phyloP scores from a whole-genome alignment of 2,329 filamentous ascomycete genomes.

The Nothopassalora personata region DNA sequence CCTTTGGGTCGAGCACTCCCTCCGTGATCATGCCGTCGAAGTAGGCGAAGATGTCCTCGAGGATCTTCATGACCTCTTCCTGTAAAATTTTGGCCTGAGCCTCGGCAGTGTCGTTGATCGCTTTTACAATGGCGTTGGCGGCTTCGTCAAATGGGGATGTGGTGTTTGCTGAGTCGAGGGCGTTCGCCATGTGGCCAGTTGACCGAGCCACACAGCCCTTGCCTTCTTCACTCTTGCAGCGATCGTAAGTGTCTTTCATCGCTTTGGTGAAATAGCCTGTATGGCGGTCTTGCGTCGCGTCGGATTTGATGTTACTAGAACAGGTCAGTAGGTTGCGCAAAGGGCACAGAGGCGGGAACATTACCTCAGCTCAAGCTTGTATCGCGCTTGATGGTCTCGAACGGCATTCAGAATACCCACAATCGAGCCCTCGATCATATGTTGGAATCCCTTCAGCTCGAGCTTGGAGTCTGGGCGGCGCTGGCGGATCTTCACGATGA shows the following conservation, averaged over 20 bases:
- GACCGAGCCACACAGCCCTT: neutral
- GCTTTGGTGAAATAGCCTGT: slow-evolving; percentile 7
- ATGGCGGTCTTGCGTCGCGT: slow-evolving; percentile 2
- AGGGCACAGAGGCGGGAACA: neutral
- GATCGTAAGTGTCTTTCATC: slow-evolving; percentile 9
- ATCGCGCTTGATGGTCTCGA: neutral
- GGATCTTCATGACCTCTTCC: neutral
- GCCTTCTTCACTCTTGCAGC: neutral
- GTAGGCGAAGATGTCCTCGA: neutral
- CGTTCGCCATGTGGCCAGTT: neutral
- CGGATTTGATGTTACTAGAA: slow-evolving; percentile 9
- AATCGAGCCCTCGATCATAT: neutral
- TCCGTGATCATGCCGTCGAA: slow-evolving; percentile 2
- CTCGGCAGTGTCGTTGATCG: neutral
- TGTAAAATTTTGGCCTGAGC: neutral
- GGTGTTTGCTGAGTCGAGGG: too few species aligned
- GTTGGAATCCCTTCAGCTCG: neutral
- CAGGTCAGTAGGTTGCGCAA: neutral
- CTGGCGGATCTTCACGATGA: too few species aligned
- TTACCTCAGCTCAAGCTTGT: neutral
- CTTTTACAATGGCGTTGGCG: neutral
- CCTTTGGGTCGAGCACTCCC: neutral
- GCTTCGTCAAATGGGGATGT: neutral
- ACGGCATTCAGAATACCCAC: neutral
- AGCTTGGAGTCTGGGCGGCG: too few species aligned